These are phyloP conservation scores for Xylaria bambusicola DNA, from an alignment of 495 filamentous ascomycete genomes.

Conservation along the genomic window DNA sequence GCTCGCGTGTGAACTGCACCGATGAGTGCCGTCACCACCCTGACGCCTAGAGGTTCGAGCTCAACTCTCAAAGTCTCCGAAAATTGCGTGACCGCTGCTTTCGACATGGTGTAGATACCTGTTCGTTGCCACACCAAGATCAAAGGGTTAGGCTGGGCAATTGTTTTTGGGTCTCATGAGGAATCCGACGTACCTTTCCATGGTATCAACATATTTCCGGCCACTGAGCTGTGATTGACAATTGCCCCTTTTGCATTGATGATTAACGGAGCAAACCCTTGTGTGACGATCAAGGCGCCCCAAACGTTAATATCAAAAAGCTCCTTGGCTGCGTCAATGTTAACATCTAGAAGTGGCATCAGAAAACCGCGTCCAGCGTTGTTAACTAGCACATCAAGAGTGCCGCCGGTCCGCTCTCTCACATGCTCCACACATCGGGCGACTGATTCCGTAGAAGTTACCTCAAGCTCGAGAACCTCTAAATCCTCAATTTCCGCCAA, in stretches of 20 bases:
- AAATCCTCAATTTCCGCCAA: conserved; percentile 26
- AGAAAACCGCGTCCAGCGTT: conserved; percentile 36
- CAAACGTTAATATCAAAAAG: conserved; percentile 48
- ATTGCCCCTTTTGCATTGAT: conserved; percentile 25
- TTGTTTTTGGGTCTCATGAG: neutral
- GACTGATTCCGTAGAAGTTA: conserved; percentile 38
- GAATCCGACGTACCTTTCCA: neutral
- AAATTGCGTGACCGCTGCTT: conserved; percentile 33
- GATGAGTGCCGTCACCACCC: conserved; percentile 30
- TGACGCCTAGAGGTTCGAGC: conserved; percentile 40
- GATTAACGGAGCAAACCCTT: conserved; percentile 43
- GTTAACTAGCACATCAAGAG: conserved; percentile 46
- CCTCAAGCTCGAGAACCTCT: conserved; percentile 38
- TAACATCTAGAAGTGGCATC: conserved; percentile 46
- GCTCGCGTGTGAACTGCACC: conserved; percentile 24
- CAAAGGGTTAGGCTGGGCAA: neutral
- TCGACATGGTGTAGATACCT: conserved; percentile 42
- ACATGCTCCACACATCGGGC: conserved; percentile 22
- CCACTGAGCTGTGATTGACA: neutral
- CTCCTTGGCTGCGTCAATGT: conserved; percentile 34
- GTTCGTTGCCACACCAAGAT: neutral
- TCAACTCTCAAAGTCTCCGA: conserved; percentile 44
- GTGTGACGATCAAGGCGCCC: conserved; percentile 33
- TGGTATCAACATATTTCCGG: neutral
- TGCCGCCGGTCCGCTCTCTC: conserved; percentile 28